Conservation (phyloP, 257 asterid genomes). For the Echites panduratus region DNA sequence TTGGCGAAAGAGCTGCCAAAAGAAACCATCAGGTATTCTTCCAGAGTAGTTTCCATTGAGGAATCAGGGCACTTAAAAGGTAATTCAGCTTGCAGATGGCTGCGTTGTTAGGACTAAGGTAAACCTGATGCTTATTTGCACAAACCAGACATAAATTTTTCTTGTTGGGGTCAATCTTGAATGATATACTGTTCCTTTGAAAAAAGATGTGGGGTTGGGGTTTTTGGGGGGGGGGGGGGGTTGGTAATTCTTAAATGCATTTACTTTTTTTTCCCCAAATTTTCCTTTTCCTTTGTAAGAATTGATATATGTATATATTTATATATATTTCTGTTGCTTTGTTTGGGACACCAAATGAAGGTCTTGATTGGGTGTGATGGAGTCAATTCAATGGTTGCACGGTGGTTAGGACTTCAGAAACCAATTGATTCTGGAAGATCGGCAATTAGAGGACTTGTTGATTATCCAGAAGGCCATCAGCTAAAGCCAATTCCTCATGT, state of each 20-base stretch:
- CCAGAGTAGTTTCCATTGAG: conserved; percentile 58
- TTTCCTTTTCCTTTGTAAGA: background rate
- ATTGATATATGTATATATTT: too few species aligned
- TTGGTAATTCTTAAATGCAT: too few species aligned
- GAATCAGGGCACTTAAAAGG: conserved; percentile 54
- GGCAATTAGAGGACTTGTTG: conserved; percentile 64
- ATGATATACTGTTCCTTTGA: too few species aligned
- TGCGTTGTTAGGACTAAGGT: conserved; percentile 54
- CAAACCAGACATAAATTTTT: too few species aligned
- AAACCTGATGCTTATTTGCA: background rate
- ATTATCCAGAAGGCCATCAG: conserved; percentile 54
- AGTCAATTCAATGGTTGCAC: conserved; percentile 64
- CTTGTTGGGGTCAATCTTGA: too few species aligned
- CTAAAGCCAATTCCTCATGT: conserved; percentile 40
- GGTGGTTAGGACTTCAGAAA: conserved; percentile 57
- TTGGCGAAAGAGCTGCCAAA: conserved; percentile 59
- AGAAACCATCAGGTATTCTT: conserved; percentile 60
- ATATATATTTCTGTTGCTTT: background rate
- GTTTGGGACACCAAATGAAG: conserved; percentile 22
- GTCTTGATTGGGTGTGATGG: conserved; percentile 88
- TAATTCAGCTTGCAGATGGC: conserved; percentile 78
- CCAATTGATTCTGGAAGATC: conserved; percentile 49
- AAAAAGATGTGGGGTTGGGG: too few species aligned
- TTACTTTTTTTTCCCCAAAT: too few species aligned
- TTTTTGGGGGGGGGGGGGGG: too few species aligned